Evolutionary conservation across 2,329 filamentous ascomycete genomes (phyloP).

Genomic region (Nothophoma quercina): DNA sequence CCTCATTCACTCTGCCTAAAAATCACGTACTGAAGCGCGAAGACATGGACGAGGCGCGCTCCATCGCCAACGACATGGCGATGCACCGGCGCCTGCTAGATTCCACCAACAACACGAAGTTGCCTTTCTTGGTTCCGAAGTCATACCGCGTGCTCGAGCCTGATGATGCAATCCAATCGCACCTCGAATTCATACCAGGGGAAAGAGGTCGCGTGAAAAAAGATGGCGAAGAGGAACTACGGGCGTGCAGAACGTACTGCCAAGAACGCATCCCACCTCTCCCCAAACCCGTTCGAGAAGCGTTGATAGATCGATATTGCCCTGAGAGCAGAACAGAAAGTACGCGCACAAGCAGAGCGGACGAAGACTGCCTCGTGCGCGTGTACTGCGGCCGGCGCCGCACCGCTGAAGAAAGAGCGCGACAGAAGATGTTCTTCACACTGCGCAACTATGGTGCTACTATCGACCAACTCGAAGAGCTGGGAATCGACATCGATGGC

Average conservation of each 20-base stretch:
- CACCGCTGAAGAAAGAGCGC: background rate
- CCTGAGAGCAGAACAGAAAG: background rate
- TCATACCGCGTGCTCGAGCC: background rate
- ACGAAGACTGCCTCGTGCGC: background rate
- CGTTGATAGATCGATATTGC: background rate
- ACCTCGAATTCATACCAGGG: too few relatives aligned
- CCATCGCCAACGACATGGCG: background rate
- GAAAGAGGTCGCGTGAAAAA: too few relatives aligned
- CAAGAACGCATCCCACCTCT: background rate
- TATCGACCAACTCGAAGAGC: slow-evolving; percentile 1
- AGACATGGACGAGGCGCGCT: background rate
- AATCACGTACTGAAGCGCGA: background rate
- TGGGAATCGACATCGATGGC: background rate
- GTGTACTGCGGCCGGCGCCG: background rate
- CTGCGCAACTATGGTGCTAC: background rate
- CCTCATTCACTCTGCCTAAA: too few relatives aligned
- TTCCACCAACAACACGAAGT: background rate
- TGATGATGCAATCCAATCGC: background rate
- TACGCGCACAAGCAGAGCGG: background rate
- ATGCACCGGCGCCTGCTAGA: background rate
- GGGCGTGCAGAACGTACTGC: background rate
- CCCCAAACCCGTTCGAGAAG: background rate
- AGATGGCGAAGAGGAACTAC: too few relatives aligned
- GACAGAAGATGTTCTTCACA: background rate
- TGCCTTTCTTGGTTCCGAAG: background rate